A percentile compares a stretch with the other conserved stretches of the same genome.
phyloP scores from a whole-genome alignment of 257 asterid species.

The Datura wrightii region DNA sequence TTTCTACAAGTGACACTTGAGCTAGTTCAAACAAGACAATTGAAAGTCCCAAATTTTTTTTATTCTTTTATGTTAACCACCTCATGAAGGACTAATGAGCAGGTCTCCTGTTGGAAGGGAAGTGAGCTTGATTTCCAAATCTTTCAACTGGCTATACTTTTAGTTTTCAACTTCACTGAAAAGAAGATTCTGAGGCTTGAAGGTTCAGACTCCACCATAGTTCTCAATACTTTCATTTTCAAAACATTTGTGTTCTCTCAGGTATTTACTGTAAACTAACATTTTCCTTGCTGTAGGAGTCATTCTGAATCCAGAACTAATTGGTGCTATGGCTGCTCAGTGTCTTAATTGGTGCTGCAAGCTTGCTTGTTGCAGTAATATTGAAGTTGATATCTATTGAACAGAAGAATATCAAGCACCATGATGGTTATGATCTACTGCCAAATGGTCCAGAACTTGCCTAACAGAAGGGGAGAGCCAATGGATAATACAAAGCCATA shows the following conservation, averaged over 20 bases:
- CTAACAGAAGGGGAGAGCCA: constrained; percentile 32
- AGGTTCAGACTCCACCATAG: constrained; percentile 52
- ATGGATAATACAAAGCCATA: no score
- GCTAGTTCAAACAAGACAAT: no score
- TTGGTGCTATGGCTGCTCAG: constrained; percentile 64
- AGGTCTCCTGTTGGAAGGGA: constrained; percentile 70
- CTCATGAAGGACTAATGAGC: constrained; percentile 75
- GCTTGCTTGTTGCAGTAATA: constrained; percentile 56
- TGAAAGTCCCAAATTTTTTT: no score
- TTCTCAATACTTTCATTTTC: constrained; percentile 75
- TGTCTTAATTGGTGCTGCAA: constrained; percentile 56
- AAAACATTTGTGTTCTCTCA: constrained; percentile 90
- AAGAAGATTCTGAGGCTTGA: constrained; percentile 52
- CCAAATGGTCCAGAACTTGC: constrained; percentile 78
- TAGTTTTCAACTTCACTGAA: constrained; percentile 60
- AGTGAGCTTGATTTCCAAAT: constrained; percentile 62
- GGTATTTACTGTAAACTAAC: constrained; percentile 40
- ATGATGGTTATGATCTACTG: constrained; percentile 72
- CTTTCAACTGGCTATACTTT: constrained; percentile 68
- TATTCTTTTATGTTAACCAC: no score
- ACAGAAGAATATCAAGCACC: constrained; percentile 41
- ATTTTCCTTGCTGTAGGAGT: no score
- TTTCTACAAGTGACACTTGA: no score
- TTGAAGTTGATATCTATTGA: constrained; percentile 68
- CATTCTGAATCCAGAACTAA: no score